These are phyloP conservation scores for Pinus albicaulis DNA, from an alignment of 75 land plant genomes.

Conservation along the genomic window DNA sequence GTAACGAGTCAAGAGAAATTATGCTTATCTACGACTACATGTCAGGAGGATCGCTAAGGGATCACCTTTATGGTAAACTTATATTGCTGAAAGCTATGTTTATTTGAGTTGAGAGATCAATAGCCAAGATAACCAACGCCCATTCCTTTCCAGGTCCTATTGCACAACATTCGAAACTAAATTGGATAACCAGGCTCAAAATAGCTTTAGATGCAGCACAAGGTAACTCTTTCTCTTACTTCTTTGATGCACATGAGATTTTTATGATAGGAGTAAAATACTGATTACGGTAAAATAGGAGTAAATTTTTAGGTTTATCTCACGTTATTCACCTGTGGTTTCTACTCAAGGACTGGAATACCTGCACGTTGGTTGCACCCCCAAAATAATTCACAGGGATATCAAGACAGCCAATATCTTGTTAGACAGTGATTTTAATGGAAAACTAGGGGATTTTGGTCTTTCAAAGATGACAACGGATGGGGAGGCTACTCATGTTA, in stretches of 20 bases:
- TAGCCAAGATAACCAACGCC: too few relatives aligned
- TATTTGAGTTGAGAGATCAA: not conserved
- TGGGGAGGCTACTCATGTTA: slow-evolving; percentile 5
- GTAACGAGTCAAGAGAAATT: slow-evolving; percentile 31
- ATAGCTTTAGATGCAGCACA: slow-evolving; percentile 4
- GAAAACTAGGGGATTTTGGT: slow-evolving; percentile 31
- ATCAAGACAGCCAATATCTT: not conserved
- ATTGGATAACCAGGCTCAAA: slow-evolving; percentile 18
- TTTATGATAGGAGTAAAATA: too few relatives aligned
- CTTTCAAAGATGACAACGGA: slow-evolving; percentile 11
- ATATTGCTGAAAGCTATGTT: not conserved
- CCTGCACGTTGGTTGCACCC: slow-evolving; percentile 13
- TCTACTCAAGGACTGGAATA: slow-evolving; percentile 14
- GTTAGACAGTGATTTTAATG: not conserved
- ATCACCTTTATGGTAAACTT: slow-evolving; percentile 31
- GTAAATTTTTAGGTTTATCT: not conserved
- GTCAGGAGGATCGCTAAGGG: slow-evolving; percentile 51
- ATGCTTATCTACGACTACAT: slow-evolving; percentile 54
- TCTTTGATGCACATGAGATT: too few relatives aligned
- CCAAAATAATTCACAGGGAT: slow-evolving; percentile 10
- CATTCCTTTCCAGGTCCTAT: not conserved
- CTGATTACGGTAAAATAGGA: too few relatives aligned
- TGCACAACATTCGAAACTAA: not conserved
- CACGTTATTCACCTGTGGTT: not conserved
- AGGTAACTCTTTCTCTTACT: not conserved